Evolutionary conservation across 345 rosid species (phyloP).

Genomic region (Hevea brasiliensis): DNA sequence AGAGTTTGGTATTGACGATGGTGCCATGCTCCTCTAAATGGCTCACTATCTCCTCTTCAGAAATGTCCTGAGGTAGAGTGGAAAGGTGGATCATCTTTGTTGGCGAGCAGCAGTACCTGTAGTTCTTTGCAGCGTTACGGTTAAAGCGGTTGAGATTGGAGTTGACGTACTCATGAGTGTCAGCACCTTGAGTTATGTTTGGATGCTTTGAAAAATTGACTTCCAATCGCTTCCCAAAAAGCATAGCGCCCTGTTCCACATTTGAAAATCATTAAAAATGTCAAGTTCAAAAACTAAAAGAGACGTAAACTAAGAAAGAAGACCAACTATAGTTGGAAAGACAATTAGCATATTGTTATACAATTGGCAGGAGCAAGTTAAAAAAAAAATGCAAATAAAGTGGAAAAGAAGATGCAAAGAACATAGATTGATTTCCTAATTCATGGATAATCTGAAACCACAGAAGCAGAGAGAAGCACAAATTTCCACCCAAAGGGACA

Average conservation of each 20-base stretch:
- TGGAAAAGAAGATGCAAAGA: too few relatives aligned
- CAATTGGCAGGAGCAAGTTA: too few relatives aligned
- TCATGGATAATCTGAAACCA: too few relatives aligned
- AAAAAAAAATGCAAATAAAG: too few relatives aligned
- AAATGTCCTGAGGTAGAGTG: conserved; percentile 77
- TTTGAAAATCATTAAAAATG: neutral
- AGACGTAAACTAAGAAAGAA: neutral
- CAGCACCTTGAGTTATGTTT: conserved; percentile 85
- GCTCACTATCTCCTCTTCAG: conserved; percentile 74
- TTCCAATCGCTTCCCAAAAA: conserved; percentile 92
- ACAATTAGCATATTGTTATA: neutral
- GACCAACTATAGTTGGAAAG: neutral
- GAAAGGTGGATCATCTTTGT: conserved; percentile 95
- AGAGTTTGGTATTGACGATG: conserved; percentile 66
- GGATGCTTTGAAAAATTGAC: conserved; percentile 93
- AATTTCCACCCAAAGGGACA: too few relatives aligned
- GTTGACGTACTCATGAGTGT: conserved; percentile 71
- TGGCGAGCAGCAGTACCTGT: conserved; percentile 96
- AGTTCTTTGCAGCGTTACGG: conserved; percentile 95
- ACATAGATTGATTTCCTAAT: too few relatives aligned
- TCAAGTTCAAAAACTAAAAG: neutral
- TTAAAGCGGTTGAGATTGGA: conserved; percentile 94
- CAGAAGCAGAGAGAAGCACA: too few relatives aligned
- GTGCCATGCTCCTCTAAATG: conserved; percentile 80
- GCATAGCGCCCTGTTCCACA: conserved; percentile 67